Evolutionary conservation across 257 asterid genomes (phyloP), one percentile per base, ranked within the genome.

Genomic region (Echites panduratus): DNA sequence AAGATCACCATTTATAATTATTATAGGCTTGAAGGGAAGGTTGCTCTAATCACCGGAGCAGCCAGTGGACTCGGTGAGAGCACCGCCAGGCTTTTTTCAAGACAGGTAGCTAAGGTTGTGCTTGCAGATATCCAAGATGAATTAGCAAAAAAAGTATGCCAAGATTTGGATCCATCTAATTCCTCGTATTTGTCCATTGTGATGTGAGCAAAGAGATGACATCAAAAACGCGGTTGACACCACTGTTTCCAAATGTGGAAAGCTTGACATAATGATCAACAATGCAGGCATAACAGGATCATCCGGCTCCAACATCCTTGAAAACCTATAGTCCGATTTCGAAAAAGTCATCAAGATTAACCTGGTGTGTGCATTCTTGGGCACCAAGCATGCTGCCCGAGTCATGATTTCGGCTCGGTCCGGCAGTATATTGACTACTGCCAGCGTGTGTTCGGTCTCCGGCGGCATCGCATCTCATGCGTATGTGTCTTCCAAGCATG

Each of bases 401-500:
- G 38, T 32, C 1, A 32, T 32, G 38, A 32, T 32, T 3, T 3
- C 38, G 38, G 38, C 38, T 32, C 38, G 54, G 72, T 10, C 70
- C 0, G 78, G 84, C 14, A 38, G 58, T 32, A 80, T 76, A 58
- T 43, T 72, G 17, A 47, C 27, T 4, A 68, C 43, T 5, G 78
- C 75, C 0, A 73, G 78, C 5, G 59, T 44, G 22, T 54, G 58
- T 32, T 52, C 66, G 0, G 32, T 54, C 11, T n/a, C 71, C 2
- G 88, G 84, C 7, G 84, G 84, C 10, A 24, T 0, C 5, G 71
- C 65, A 20, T 9, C 84, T 12, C 78, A 84, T 53, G 78, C 81
- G n/a, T 81, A 81, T 41, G 72, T 79, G 2, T 70, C 74, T 32
- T 77, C 86, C n/a, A 85, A 82, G 71, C 83, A 73, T 2, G 82